Conservation (phyloP, 2,329 filamentous ascomycete genomes). For the Ophiobolus disseminans region DNA sequence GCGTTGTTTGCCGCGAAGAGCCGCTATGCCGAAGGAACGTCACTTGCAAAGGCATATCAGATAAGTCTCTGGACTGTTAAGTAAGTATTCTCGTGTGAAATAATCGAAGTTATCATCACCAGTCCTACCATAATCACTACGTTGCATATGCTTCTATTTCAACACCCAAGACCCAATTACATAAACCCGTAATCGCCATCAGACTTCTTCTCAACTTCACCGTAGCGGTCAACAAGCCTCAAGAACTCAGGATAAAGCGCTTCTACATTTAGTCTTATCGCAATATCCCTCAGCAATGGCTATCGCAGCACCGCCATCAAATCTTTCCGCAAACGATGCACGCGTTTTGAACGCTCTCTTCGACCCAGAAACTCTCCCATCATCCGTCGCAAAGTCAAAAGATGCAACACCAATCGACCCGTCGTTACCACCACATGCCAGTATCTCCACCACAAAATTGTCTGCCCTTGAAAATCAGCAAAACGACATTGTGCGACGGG, state of each 20-base stretch:
- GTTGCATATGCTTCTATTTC: no score
- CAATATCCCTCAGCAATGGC: conserved; percentile 22
- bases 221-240: neutral
- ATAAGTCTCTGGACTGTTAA: no score
- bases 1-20: conserved; percentile 17
- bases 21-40: conserved; percentile 28
- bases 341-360: conserved; percentile 50
- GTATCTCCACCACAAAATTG: conserved; percentile 48
- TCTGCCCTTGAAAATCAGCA: conserved; percentile 49
- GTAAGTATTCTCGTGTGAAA: no score
- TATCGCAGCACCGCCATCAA: conserved; percentile 55
- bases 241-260: no score
- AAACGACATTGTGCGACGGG: conserved; percentile 54
- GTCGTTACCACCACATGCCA: conserved; percentile 51
- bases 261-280: no score
- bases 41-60: neutral
- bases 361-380: conserved; percentile 50
- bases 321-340: conserved; percentile 46
- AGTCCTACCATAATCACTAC: neutral
- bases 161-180: neutral
- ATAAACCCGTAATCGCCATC: neutral
- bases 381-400: conserved; percentile 59
- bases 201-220: neutral
- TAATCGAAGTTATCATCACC: no score
- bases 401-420: conserved; percentile 53